Conservation (phyloP, 139 green algal species). For the Chlamydomonas sp. region DNA sequence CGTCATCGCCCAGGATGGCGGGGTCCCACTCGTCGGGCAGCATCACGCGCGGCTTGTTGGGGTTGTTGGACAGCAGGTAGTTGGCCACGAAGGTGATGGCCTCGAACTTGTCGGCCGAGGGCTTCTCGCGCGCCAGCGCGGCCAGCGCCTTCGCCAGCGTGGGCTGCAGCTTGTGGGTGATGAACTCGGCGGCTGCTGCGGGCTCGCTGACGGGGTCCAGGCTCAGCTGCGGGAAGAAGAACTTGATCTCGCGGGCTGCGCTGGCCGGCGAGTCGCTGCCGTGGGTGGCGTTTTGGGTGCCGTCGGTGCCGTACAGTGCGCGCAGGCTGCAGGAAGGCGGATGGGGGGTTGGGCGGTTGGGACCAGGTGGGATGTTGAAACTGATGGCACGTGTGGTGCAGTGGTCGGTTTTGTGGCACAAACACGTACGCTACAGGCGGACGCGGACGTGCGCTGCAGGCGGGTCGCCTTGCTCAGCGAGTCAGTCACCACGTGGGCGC, state of each 20-base stretch:
- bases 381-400: no score
- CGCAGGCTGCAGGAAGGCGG: conserved; percentile 62
- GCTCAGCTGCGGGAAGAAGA: conserved; percentile 78
- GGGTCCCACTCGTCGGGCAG: conserved; percentile 52
- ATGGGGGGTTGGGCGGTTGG: not conserved
- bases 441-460: no score
- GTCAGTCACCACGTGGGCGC: no score
- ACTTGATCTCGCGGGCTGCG: conserved; percentile 81
- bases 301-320: conserved; percentile 82
- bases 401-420: no score
- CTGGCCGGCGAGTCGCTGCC: conserved; percentile 76
- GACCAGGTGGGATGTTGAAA: no score
- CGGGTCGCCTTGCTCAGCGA: no score
- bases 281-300: conserved; percentile 81
- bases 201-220: conserved; percentile 35
- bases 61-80: conserved; percentile 88
- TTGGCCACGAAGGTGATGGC: conserved; percentile 77
- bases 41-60: conserved; percentile 73
- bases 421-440: no score
- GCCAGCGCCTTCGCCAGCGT: conserved; percentile 77
- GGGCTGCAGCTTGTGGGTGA: conserved; percentile 69
- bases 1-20: conserved; percentile 57
- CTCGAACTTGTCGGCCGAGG: conserved; percentile 65
- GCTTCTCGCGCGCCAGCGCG: conserved; percentile 76
- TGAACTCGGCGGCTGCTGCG: conserved; percentile 55